phyloP scores from a whole-genome alignment of 1,284 basidiomycete genomes.

The Rhodotorula sp. region DNA sequence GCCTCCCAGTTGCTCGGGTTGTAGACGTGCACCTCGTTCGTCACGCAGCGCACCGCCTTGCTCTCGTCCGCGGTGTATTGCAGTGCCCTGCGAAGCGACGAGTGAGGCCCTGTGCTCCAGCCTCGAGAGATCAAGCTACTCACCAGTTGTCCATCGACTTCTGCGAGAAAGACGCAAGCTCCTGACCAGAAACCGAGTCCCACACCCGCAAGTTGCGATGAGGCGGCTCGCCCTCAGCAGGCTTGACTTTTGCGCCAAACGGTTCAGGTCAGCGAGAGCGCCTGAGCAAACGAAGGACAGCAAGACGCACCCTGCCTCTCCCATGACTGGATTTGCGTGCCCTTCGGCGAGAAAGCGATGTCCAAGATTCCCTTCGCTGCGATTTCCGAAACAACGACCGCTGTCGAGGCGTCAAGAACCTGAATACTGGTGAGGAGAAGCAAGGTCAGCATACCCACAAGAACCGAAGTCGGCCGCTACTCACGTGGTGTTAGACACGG shows the following conservation, averaged over 20 bases:
- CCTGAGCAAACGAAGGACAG: neutral
- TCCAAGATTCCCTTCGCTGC: slow-evolving; percentile 59
- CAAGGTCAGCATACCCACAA: slow-evolving; percentile 10
- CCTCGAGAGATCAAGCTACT: slow-evolving; percentile 4
- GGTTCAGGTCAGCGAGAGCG: neutral
- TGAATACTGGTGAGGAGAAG: slow-evolving; percentile 58
- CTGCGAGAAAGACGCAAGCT: slow-evolving; percentile 76
- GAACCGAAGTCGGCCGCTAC: slow-evolving; percentile 46
- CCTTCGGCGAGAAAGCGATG: slow-evolving; percentile 85
- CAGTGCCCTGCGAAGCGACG: slow-evolving; percentile 57
- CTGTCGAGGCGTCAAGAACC: slow-evolving; percentile 73
- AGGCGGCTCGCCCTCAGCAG: slow-evolving; percentile 70
- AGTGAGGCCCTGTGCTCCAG: too few relatives aligned
- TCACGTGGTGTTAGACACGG: slow-evolving; percentile 70
- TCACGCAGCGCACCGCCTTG: slow-evolving; percentile 78
- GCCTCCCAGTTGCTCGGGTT: slow-evolving; percentile 72
- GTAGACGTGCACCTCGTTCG: slow-evolving; percentile 85
- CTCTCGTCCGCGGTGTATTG: slow-evolving; percentile 90
- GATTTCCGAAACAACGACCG: slow-evolving; percentile 67
- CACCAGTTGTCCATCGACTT: slow-evolving; percentile 77
- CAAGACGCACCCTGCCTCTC: slow-evolving; percentile 67
- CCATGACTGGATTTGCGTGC: slow-evolving; percentile 90
- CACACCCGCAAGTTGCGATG: slow-evolving; percentile 87
- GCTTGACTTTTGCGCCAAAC: slow-evolving; percentile 57
- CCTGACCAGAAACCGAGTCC: slow-evolving; percentile 74